Base-by-base conservation (phyloP, 805 yeast species). In the Spathaspora passalidarum region DNA sequence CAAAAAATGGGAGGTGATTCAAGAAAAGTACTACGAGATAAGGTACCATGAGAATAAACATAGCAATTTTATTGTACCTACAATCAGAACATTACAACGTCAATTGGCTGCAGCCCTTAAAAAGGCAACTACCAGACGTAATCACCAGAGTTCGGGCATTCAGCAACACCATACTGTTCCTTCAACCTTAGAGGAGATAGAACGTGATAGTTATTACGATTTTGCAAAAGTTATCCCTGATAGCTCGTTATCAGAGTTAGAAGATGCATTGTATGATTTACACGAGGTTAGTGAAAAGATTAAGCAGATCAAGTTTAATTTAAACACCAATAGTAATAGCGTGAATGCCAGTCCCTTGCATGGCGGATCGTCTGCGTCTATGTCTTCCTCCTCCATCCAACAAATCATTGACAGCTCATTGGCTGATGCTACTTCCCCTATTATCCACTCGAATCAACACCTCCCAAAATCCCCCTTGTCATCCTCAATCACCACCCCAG, bases 21-120 rank as follows among this genome's bases (percentile, higher is more conserved):
- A 66, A 46, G 49, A 43, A 14, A 52, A 52, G 39, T 65, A 55
- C 43, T 56, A 56, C 17, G 53, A 55, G 14, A 43, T 46, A 22
- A 62, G 61, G 44, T 35, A 34, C 11, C 32, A 36, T 20, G 35
- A 32, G 9, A 41, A 40, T 42, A 32, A 32, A 14, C 41, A 39
- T 29, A 14, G 38, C 16, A 46, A 47, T 14, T 32, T 56, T 7
- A 48, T 57, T 8, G 58, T 63, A 5, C 71, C 71, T 25, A 66
- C 72, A 2, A 62, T 67, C n/a, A 50, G 72, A 29, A 67, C 72
- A 0, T 54, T 67, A 44, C 72, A 67, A 47, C 51, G 72, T 16
- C 71, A 67, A 38, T 50, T 67, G 35, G 59, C 68, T 14, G 47
- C 60, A 3, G 71, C 72, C 7, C 49, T 67, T 19, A 59, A 55